phyloP scores from a whole-genome alignment of 1,284 basidiomycete genomes.

The Ceratobasidium sp. region DNA sequence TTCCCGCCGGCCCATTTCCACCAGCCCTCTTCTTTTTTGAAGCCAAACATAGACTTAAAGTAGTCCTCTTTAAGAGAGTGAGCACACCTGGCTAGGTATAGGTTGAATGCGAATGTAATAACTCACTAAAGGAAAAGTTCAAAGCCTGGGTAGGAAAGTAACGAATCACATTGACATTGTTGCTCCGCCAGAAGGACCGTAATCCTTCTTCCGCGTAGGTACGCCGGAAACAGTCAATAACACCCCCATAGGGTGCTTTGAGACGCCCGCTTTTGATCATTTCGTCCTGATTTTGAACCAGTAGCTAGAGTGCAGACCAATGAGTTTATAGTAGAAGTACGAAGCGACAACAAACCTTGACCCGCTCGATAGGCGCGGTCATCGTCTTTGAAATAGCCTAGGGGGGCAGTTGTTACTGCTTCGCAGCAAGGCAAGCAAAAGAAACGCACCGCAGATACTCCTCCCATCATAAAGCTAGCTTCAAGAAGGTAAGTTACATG shows the following conservation, averaged over 20 bases:
- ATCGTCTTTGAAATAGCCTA: slow-evolving; percentile 97
- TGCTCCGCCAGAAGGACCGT: slow-evolving; percentile 92
- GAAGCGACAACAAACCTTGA: slow-evolving; percentile 67
- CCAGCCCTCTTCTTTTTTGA: slow-evolving; percentile 90
- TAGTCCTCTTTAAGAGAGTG: too few relatives aligned
- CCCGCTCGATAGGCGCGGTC: slow-evolving; percentile 98
- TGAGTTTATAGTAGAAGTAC: slow-evolving; percentile 33
- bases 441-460: slow-evolving; percentile 84
- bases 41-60: slow-evolving; percentile 94
- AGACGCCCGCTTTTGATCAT: slow-evolving; percentile 99
- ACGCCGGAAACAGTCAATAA: slow-evolving; percentile 87
- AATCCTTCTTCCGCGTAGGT: slow-evolving; percentile 93
- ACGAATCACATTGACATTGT: slow-evolving; percentile 97
- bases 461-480: slow-evolving; percentile 94
- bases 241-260: slow-evolving; percentile 91
- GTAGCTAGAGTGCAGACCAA: slow-evolving; percentile 67
- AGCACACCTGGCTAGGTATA: slow-evolving; percentile 51
- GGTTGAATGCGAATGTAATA: slow-evolving; percentile 1
- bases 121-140: slow-evolving; percentile 96
- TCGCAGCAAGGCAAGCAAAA: too few relatives aligned
- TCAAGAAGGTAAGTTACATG: too few relatives aligned
- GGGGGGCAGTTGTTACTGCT: slow-evolving; percentile 51
- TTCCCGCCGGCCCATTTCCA: slow-evolving; percentile 93
- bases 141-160: slow-evolving; percentile 98
- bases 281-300: slow-evolving; percentile 98